A percentile compares a stretch with the other conserved stretches of the same genome.
phyloP scores from a whole-genome alignment of 345 rosid genomes.

The Eucalyptus urophylla region DNA sequence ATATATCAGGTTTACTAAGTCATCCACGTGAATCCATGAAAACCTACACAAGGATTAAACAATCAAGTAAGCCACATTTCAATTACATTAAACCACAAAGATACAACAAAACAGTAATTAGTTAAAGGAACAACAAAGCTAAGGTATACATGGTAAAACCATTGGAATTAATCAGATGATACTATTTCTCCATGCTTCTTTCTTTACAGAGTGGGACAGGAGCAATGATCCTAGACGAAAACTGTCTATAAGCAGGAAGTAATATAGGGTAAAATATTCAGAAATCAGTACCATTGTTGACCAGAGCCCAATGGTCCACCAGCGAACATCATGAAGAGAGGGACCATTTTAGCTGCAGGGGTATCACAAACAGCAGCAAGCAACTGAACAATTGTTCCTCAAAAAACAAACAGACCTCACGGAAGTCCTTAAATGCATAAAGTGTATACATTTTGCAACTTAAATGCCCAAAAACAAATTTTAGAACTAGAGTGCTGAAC shows the following conservation, averaged over 20 bases:
- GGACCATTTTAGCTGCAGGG: slow-evolving; percentile 86
- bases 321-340: slow-evolving; percentile 85
- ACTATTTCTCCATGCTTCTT: not conserved
- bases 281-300: slow-evolving; percentile 51
- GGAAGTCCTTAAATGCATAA: not conserved
- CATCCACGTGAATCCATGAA: slow-evolving; percentile 98
- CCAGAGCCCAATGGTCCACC: slow-evolving; percentile 98
- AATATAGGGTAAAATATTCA: not conserved
- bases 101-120: not conserved
- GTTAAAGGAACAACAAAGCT: not conserved
- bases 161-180: not conserved
- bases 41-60: slow-evolving; percentile 34
- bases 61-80: not conserved
- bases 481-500: not conserved
- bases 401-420: not conserved
- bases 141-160: not conserved
- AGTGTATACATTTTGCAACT: not conserved
- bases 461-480: not conserved
- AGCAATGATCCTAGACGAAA: not conserved
- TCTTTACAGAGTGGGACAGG: not conserved
- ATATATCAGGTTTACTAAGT: slow-evolving; percentile 69
- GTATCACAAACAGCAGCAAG: not conserved
- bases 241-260: not conserved
- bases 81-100: not conserved
- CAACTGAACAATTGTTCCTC: not conserved